phyloP scores from a whole-genome alignment of 768 basidiomycete genomes.

The Mycena rebaudengoi region DNA sequence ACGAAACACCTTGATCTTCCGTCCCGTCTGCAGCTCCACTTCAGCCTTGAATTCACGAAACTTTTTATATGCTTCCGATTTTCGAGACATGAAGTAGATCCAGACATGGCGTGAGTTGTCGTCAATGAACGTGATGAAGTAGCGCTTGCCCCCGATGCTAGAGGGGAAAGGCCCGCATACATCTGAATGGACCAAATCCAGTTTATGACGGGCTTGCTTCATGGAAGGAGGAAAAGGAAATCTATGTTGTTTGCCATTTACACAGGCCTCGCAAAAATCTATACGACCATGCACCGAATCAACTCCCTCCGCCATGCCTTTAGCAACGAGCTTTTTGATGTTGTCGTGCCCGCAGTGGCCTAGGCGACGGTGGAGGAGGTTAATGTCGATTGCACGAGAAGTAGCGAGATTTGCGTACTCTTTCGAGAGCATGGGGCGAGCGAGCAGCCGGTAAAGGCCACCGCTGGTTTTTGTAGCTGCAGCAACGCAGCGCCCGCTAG shows the following conservation, averaged over 20 bases:
- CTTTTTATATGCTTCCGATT: slow-evolving; percentile 18
- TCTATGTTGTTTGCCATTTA: slow-evolving; percentile 18
- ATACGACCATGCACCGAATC: slow-evolving; percentile 15
- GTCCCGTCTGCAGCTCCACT: not conserved
- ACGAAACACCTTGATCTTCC: not conserved
- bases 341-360: slow-evolving; percentile 26
- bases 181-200: slow-evolving; percentile 14
- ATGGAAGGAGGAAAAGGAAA: slow-evolving; percentile 14
- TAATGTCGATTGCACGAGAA: slow-evolving; percentile 20
- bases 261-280: slow-evolving; percentile 18
- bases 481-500: slow-evolving; percentile 2
- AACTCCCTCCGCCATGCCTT: slow-evolving; percentile 24
- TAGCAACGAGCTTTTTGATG: slow-evolving; percentile 24
- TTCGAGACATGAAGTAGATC: slow-evolving; percentile 22
- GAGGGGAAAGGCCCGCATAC: slow-evolving; percentile 14
- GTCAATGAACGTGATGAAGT: slow-evolving; percentile 35
- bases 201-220: slow-evolving; percentile 3
- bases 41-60: slow-evolving; percentile 15
- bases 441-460: slow-evolving; percentile 7
- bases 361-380: slow-evolving; percentile 28
- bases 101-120: slow-evolving; percentile 23
- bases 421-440: slow-evolving; percentile 3
- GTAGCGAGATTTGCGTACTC: slow-evolving; percentile 14
- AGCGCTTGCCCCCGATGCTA: slow-evolving; percentile 14
- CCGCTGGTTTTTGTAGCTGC: slow-evolving; percentile 1